Conservation (phyloP, 179 eudicot species). For the Silene vulgaris region DNA sequence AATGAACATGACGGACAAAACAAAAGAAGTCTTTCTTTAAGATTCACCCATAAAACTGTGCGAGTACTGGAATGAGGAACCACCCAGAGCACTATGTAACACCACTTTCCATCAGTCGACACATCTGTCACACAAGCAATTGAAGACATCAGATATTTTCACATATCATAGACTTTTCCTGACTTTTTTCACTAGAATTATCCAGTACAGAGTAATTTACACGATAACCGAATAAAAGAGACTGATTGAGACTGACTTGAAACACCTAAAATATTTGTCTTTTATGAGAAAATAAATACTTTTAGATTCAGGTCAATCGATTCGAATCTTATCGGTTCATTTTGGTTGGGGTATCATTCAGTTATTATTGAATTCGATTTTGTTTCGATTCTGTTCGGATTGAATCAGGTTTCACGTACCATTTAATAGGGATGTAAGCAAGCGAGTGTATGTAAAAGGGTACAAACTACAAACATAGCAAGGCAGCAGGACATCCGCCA, state of each 20-base stretch:
- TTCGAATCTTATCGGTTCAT: too few relatives aligned
- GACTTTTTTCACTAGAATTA: background rate
- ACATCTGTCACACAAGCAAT: slow-evolving; percentile 42
- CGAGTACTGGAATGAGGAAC: slow-evolving; percentile 45
- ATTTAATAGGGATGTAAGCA: too few relatives aligned
- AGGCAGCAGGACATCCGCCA: too few relatives aligned
- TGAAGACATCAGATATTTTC: slow-evolving; percentile 9
- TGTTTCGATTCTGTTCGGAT: too few relatives aligned
- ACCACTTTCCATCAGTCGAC: slow-evolving; percentile 89
- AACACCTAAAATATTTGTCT: background rate
- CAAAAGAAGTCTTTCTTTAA: slow-evolving; percentile 52
- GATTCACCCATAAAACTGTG: slow-evolving; percentile 46
- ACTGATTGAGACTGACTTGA: background rate
- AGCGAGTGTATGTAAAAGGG: too few relatives aligned
- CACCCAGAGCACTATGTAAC: slow-evolving; percentile 71
- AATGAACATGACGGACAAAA: slow-evolving; percentile 57
- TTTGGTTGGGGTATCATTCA: too few relatives aligned
- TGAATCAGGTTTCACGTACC: too few relatives aligned
- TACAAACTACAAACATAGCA: too few relatives aligned
- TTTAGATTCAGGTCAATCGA: too few relatives aligned
- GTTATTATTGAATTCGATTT: too few relatives aligned
- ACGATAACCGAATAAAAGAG: background rate
- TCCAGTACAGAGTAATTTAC: background rate
- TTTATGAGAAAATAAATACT: too few relatives aligned
- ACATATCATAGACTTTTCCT: too few relatives aligned